Evolutionary conservation across 768 basidiomycete genomes (phyloP).

Genomic region (Asterophora parasitica): DNA sequence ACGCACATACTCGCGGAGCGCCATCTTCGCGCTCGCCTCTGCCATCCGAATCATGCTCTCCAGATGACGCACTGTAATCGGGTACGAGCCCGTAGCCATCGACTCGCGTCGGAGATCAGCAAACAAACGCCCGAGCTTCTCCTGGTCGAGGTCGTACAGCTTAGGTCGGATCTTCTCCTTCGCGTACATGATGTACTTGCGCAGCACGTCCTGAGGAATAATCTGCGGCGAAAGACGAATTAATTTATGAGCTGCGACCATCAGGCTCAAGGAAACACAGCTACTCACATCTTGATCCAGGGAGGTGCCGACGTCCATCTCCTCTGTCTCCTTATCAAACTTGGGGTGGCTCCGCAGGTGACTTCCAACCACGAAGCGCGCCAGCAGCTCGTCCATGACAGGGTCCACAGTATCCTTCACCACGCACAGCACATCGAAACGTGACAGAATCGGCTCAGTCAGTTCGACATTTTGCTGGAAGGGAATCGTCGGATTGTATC

Average conservation of each 20-base stretch:
- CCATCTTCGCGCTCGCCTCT: slow-evolving; percentile 98
- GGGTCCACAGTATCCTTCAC: slow-evolving; percentile 98
- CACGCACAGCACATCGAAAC: slow-evolving; percentile 97
- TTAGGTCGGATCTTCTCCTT: slow-evolving; percentile 91
- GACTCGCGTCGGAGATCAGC: slow-evolving; percentile 95
- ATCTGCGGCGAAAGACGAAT: slow-evolving; percentile 45
- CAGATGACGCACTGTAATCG: slow-evolving; percentile 95
- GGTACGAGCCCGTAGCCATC: slow-evolving; percentile 95
- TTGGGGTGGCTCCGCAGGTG: slow-evolving; percentile 93
- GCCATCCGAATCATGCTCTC: slow-evolving; percentile 99
- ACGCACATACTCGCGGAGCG: slow-evolving; percentile 91
- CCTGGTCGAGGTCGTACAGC: slow-evolving; percentile 91
- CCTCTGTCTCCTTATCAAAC: slow-evolving; percentile 82
- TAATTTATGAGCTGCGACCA: background rate
- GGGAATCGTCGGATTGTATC: slow-evolving; percentile 97
- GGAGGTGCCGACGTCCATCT: slow-evolving; percentile 88
- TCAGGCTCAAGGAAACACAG: background rate
- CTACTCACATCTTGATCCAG: slow-evolving; percentile 83
- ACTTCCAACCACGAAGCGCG: slow-evolving; percentile 96
- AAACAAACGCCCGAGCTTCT: slow-evolving; percentile 91
- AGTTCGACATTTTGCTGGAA: slow-evolving; percentile 98
- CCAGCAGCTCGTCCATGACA: slow-evolving; percentile 92
- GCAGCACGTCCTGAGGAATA: slow-evolving; percentile 92
- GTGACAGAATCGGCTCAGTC: slow-evolving; percentile 96
- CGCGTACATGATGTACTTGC: slow-evolving; percentile 99